Evolutionary conservation across 495 filamentous ascomycete species (phyloP), one percentile per base, ranked within the genome.

Genomic region (Friedmanniomyces endolithicus): DNA sequence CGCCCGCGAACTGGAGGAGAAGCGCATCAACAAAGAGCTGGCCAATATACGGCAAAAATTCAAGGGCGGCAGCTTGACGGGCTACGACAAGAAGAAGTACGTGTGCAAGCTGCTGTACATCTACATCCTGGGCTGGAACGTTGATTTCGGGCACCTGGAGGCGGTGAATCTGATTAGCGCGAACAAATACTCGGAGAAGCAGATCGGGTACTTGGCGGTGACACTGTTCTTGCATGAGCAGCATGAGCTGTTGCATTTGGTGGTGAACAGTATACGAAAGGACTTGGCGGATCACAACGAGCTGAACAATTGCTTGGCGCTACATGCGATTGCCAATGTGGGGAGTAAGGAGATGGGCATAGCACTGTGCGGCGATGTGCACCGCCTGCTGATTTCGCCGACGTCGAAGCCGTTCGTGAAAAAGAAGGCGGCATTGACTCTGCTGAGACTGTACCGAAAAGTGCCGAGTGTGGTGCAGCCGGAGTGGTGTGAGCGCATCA

Each of bases 71-170:
- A 60, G 52, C 52, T 47, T 61, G 55, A 52, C 46, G 31, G 94
- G 94, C 48, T 99, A 99, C 64, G 87, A 95, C 71, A 95, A 94
- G 78, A 99, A 99, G 78, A 99, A 99, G 86, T 99, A 99, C 66
- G 94, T 99, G 44, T 99, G 94, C 85, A 98, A 98, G 81, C 78
- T 99, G 59, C 79, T 99, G 44, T 99, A 99, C 66, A 96, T 99
- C 62, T 99, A 99, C 68, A 99, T 99, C 54, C 82, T 97, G 48
- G 94, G 94, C 8, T 99, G 94, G 83, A 94, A 99, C 66, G 90
- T 99, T 71, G 94, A 97, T 68, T 99, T 99, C 66, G 94, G 94
- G 22, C 94, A 99, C 67, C 80, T 97, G 34, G 94, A 99, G 71
- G 94, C 94, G 9, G 90, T 99, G 68, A 96, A 96, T 60, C 79